These are phyloP conservation scores for Mollisia scopiformis DNA, from an alignment of 2,329 filamentous ascomycete species.

Conservation along the genomic window DNA sequence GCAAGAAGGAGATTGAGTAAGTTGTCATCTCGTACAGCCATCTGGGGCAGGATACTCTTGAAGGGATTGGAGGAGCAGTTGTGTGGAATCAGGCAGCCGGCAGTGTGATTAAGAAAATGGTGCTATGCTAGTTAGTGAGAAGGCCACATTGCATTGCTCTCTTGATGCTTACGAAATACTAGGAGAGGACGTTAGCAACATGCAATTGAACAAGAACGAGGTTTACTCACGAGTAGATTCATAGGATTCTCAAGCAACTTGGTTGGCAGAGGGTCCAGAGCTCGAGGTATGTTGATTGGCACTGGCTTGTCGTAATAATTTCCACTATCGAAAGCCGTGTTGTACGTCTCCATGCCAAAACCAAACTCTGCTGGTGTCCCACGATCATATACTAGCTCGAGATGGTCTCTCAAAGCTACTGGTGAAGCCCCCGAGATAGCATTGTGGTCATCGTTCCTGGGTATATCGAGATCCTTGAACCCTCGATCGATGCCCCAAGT, in stretches of 20 bases:
- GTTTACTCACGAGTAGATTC: constrained; percentile 62
- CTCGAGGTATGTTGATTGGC: constrained; percentile 56
- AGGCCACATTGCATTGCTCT: not conserved
- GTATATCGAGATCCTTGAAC: constrained; percentile 68
- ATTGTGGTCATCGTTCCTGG: constrained; percentile 70
- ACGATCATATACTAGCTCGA: constrained; percentile 34
- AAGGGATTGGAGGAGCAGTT: constrained; percentile 56
- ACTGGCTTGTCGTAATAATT: constrained; percentile 75
- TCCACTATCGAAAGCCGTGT: constrained; percentile 58
- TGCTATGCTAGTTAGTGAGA: constrained; percentile 39
- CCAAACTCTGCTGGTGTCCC: constrained; percentile 47
- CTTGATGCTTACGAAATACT: constrained; percentile 51
- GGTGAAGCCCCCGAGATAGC: constrained; percentile 59
- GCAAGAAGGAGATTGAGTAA: constrained; percentile 77
- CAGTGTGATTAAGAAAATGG: constrained; percentile 79
- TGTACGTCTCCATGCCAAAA: constrained; percentile 49
- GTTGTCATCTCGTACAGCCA: constrained; percentile 71
- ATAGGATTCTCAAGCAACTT: constrained; percentile 72
- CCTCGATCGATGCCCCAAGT: constrained; percentile 75
- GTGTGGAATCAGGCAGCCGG: constrained; percentile 58
- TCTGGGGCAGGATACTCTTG: constrained; percentile 52
- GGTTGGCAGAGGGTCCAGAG: constrained; percentile 50
- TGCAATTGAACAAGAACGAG: not conserved
- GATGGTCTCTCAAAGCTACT: constrained; percentile 27
- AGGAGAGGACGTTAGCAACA: not conserved